Conservation (phyloP, 1,139 yeast species). For the Debaryomyces subglobosus region DNA sequence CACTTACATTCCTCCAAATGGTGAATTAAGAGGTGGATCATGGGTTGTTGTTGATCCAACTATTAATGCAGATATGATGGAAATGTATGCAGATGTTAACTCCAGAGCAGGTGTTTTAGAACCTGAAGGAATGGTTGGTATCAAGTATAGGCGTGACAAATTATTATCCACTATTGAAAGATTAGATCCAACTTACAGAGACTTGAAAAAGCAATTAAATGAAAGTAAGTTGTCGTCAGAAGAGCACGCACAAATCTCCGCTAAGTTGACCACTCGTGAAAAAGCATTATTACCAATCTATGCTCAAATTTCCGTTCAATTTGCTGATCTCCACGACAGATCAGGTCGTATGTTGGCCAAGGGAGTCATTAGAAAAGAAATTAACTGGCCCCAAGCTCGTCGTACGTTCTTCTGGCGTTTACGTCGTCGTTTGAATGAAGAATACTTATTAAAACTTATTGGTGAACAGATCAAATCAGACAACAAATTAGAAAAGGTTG, state of each 20-base stretch:
- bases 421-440: slow-evolving; percentile 94
- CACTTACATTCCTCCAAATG: slow-evolving; percentile 96
- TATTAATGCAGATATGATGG: slow-evolving; percentile 96
- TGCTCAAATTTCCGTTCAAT: slow-evolving; percentile 90
- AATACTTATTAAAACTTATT: slow-evolving; percentile 77
- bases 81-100: slow-evolving; percentile 96
- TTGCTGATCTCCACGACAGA: slow-evolving; percentile 97
- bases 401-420: slow-evolving; percentile 98
- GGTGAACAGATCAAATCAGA: slow-evolving; percentile 64
- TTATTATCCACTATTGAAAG: slow-evolving; percentile 87
- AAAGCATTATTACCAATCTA: slow-evolving; percentile 80
- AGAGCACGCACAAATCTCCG: slow-evolving; percentile 65
- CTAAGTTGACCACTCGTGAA: slow-evolving; percentile 78
- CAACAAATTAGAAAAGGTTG: slow-evolving; percentile 76
- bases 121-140: slow-evolving; percentile 99
- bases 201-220: slow-evolving; percentile 61
- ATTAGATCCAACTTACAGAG: slow-evolving; percentile 75
- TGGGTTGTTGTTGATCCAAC: slow-evolving; percentile 99
- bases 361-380: slow-evolving; percentile 83
- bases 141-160: slow-evolving; percentile 94
- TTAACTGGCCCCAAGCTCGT: slow-evolving; percentile 87
- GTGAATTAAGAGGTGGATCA: slow-evolving; percentile 99
- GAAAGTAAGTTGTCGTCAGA: slow-evolving; percentile 58
- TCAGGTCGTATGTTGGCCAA: slow-evolving; percentile 97
- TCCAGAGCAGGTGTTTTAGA: slow-evolving; percentile 98